phyloP scores from a whole-genome alignment of 106 monocot species.

The Phalaenopsis equestris region DNA sequence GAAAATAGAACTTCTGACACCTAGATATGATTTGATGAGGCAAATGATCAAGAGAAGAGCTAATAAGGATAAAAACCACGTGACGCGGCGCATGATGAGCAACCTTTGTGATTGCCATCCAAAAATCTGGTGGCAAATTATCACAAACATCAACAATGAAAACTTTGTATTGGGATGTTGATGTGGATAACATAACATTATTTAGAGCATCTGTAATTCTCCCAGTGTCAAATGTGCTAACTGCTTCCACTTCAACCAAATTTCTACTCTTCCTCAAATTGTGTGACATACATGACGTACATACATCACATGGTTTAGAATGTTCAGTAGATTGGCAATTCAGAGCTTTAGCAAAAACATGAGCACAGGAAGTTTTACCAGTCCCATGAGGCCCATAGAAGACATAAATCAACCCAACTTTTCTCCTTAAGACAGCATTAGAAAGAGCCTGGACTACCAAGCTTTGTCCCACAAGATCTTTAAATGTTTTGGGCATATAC shows the following conservation, averaged over 20 bases:
- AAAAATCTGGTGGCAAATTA: conserved; percentile 46
- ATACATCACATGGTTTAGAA: conserved; percentile 72
- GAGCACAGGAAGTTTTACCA: conserved; percentile 89
- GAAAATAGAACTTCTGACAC: conserved; percentile 95
- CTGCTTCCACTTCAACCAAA: conserved; percentile 56
- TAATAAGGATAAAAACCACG: conserved; percentile 70
- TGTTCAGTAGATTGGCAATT: conserved; percentile 59
- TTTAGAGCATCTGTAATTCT: conserved; percentile 44
- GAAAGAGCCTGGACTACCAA: conserved; percentile 90
- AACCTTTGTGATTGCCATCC: conserved; percentile 62
- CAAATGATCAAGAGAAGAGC: conserved; percentile 54
- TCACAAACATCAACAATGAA: conserved; percentile 87
- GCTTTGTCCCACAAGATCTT: conserved; percentile 88
- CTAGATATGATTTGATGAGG: conserved; percentile 83
- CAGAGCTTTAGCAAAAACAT: conserved; percentile 84
- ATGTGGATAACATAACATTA: conserved; percentile 22
- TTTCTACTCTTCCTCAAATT: conserved; percentile 59
- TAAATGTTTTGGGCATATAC: conserved; percentile 82
- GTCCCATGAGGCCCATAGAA: conserved; percentile 95
- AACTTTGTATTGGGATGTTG: conserved; percentile 64
- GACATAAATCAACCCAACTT: conserved; percentile 75
- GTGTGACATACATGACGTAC: conserved; percentile 63
- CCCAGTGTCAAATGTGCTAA: conserved; percentile 44
- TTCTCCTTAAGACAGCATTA: conserved; percentile 70
- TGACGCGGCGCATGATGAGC: conserved; percentile 57